Evolutionary conservation across 2,329 filamentous ascomycete species (phyloP).

Genomic region (Fusarium begoniae): DNA sequence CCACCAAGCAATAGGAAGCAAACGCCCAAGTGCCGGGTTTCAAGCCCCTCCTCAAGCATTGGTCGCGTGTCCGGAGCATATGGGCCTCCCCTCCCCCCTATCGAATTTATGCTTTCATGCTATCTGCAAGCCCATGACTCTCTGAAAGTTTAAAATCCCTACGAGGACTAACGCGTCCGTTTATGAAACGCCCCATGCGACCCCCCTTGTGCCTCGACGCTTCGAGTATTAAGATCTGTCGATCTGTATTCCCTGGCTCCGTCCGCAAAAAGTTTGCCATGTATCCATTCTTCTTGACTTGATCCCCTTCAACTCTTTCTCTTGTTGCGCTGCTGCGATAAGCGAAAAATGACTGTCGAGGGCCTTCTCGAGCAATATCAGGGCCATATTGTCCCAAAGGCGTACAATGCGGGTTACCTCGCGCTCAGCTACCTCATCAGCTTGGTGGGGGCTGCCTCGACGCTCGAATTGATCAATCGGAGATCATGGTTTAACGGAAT

Average conservation of each 20-base stretch:
- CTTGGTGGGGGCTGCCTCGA: conserved; percentile 18
- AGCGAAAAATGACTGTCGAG: conserved; percentile 8
- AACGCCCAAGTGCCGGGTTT: background rate
- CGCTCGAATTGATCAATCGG: conserved; percentile 15
- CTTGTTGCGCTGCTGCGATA: background rate
- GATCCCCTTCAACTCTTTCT: background rate
- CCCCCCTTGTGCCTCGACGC: background rate
- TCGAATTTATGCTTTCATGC: background rate
- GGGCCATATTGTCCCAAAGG: conserved; percentile 16
- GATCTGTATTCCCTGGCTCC: background rate
- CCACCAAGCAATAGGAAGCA: background rate
- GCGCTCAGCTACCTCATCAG: conserved; percentile 18
- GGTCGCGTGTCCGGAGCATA: background rate
- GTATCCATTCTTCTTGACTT: background rate
- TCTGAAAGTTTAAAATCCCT: background rate
- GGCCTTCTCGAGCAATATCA: conserved; percentile 4
- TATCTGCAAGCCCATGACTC: background rate
- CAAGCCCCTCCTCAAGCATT: background rate
- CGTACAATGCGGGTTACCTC: conserved; percentile 12
- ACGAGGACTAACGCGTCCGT: conserved; percentile 1
- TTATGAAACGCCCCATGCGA: background rate
- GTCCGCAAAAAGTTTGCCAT: background rate
- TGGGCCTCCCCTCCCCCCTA: background rate
- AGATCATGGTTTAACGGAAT: conserved; percentile 21
- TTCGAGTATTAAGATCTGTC: background rate